phyloP scores from a whole-genome alignment of 2,329 filamentous ascomycete species.

The Diaporthe sp. region DNA sequence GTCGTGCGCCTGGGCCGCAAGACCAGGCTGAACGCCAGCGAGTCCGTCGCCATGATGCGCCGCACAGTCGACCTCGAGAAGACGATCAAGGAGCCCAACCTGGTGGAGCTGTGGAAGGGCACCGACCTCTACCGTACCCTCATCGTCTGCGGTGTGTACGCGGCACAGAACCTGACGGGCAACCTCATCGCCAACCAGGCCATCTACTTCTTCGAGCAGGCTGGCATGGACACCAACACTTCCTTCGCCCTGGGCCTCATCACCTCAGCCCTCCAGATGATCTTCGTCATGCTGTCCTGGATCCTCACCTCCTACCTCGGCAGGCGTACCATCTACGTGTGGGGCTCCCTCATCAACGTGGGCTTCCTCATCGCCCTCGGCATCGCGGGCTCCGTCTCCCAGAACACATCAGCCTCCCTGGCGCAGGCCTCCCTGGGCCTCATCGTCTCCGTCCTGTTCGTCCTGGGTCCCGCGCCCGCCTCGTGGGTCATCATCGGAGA shows the following conservation, averaged over 20 bases:
- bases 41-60: conserved; percentile 68
- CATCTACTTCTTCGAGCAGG: conserved; percentile 71
- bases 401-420: conserved; percentile 47
- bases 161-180: conserved; percentile 70
- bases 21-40: conserved; percentile 47
- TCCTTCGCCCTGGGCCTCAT: conserved; percentile 73
- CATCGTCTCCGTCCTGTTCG: conserved; percentile 74
- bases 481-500: conserved; percentile 77
- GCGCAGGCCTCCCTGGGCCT: conserved; percentile 72
- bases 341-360: conserved; percentile 65
- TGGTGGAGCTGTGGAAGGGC: conserved; percentile 64
- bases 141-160: conserved; percentile 67
- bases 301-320: conserved; percentile 72
- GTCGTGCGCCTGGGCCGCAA: conserved; percentile 60
- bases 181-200: conserved; percentile 73
- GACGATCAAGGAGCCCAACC: conserved; percentile 55
- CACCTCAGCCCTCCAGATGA: conserved; percentile 69
- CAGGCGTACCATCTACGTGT: conserved; percentile 72
- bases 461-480: conserved; percentile 69
- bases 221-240: conserved; percentile 63
- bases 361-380: conserved; percentile 67
- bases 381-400: conserved; percentile 63
- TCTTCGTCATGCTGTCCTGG: conserved; percentile 76
- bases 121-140: conserved; percentile 64
- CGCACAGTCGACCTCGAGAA: conserved; percentile 66